Conservation (phyloP, 176 grass and related monocot species). For the Tuctoria greenei region DNA sequence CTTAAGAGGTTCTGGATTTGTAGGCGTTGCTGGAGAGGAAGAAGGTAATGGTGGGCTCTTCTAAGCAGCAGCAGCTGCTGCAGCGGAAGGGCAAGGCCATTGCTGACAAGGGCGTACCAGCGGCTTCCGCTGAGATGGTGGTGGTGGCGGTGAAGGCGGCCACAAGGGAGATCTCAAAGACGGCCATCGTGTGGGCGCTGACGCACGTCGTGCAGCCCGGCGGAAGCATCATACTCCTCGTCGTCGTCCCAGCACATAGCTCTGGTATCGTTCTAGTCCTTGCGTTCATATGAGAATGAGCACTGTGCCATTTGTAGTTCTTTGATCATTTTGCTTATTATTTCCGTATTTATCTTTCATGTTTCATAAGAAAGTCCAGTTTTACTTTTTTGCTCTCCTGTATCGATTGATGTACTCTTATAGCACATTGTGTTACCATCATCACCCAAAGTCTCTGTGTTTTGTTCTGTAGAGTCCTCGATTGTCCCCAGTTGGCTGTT, state of each 20-base stretch:
- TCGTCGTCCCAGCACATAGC: slow-evolving; percentile 72
- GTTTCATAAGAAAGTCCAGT: neutral
- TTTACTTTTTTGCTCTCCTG: neutral
- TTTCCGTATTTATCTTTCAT: slow-evolving; percentile 14
- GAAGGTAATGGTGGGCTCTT: slow-evolving; percentile 42
- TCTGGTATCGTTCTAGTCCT: slow-evolving; percentile 61
- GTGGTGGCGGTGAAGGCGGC: slow-evolving; percentile 84
- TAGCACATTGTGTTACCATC: slow-evolving; percentile 11
- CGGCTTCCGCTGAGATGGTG: slow-evolving; percentile 51
- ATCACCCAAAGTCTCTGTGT: slow-evolving; percentile 17
- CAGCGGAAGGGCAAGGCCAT: slow-evolving; percentile 70
- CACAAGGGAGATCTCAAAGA: slow-evolving; percentile 83
- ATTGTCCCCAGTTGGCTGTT: slow-evolving; percentile 1
- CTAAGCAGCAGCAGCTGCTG: slow-evolving; percentile 62
- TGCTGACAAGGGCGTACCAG: slow-evolving; percentile 42
- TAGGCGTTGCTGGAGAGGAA: slow-evolving; percentile 38
- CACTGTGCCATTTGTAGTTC: slow-evolving; percentile 16
- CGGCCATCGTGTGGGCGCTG: slow-evolving; percentile 88
- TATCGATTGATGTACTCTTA: slow-evolving; percentile 14
- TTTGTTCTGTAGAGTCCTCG: slow-evolving; percentile 17
- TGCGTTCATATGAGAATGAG: slow-evolving; percentile 3
- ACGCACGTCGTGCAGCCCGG: slow-evolving; percentile 93
- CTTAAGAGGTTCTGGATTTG: slow-evolving; percentile 38
- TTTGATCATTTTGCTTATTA: neutral
- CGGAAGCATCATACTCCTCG: slow-evolving; percentile 75